phyloP scores from a whole-genome alignment of 495 filamentous ascomycete genomes.

The Evansstolkia leycettana region DNA sequence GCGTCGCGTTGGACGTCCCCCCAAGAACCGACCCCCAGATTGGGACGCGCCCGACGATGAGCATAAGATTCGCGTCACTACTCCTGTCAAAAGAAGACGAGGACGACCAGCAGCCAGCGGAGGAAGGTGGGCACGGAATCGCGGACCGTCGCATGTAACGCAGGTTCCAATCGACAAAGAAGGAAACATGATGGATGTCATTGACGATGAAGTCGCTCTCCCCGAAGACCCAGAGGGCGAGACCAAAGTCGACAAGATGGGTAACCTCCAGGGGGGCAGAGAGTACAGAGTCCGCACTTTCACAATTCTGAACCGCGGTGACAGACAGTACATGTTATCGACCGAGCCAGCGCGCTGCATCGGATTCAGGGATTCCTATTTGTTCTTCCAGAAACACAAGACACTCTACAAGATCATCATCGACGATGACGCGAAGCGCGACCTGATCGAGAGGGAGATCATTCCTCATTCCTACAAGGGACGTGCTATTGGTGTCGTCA shows the following conservation, averaged over 20 bases:
- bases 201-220: slow-evolving; percentile 80
- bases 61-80: slow-evolving; percentile 40
- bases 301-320: slow-evolving; percentile 69
- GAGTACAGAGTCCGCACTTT: slow-evolving; percentile 94
- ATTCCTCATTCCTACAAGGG: slow-evolving; percentile 98
- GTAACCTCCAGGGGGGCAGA: slow-evolving; percentile 64
- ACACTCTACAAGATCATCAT: slow-evolving; percentile 93
- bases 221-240: slow-evolving; percentile 84
- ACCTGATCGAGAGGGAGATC: slow-evolving; percentile 84
- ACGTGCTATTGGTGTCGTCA: slow-evolving; percentile 92
- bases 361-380: slow-evolving; percentile 91
- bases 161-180: slow-evolving; percentile 89
- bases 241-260: slow-evolving; percentile 81
- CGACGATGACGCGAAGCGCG: slow-evolving; percentile 82
- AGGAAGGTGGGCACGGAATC: slow-evolving; percentile 49
- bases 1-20: slow-evolving; percentile 72
- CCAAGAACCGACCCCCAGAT: slow-evolving; percentile 69
- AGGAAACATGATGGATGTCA: slow-evolving; percentile 81
- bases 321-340: slow-evolving; percentile 91
- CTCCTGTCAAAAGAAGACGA: slow-evolving; percentile 51
- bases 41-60: slow-evolving; percentile 54
- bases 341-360: slow-evolving; percentile 94
- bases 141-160: slow-evolving; percentile 62
- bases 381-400: slow-evolving; percentile 96
- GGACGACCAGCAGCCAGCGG: slow-evolving; percentile 60